Evolutionary conservation across 2,329 filamentous ascomycete species (phyloP).

Genomic region (Phaeosphaeriaceae sp.): DNA sequence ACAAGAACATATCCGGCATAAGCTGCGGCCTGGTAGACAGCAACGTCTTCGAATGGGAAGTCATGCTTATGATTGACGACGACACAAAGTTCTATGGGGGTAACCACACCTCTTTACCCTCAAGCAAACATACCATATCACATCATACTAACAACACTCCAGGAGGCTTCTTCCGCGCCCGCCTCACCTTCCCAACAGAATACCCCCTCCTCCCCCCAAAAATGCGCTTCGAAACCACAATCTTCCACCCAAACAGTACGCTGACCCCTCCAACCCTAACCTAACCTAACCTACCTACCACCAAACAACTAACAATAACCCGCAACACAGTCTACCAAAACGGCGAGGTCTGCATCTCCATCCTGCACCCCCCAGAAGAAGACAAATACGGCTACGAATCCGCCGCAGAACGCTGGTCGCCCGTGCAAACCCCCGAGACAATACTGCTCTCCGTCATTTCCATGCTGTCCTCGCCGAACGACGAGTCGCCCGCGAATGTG

Average conservation of each 20-base stretch:
- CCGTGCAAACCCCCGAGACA: conserved; percentile 97
- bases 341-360: conserved; percentile 96
- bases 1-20: conserved; percentile 91
- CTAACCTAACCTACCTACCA: too few relatives aligned
- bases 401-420: conserved; percentile 93
- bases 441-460: conserved; percentile 97
- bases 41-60: conserved; percentile 96
- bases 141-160: neutral
- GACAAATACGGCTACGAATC: conserved; percentile 99
- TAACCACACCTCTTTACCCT: conserved; percentile 50
- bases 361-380: conserved; percentile 93
- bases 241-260: conserved; percentile 96
- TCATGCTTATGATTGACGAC: conserved; percentile 98
- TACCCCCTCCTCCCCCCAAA: conserved; percentile 95
- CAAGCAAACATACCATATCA: too few relatives aligned
- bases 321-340: conserved; percentile 79
- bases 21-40: conserved; percentile 87
- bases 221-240: conserved; percentile 92
- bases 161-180: conserved; percentile 92
- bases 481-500: conserved; percentile 94
- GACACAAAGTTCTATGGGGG: conserved; percentile 94
- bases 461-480: conserved; percentile 96
- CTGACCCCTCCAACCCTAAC: neutral
- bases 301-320: too few relatives aligned
- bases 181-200: conserved; percentile 92